Base-by-base conservation (phyloP, 306 rosid genomes). In the Cicer pinnatifidum region DNA sequence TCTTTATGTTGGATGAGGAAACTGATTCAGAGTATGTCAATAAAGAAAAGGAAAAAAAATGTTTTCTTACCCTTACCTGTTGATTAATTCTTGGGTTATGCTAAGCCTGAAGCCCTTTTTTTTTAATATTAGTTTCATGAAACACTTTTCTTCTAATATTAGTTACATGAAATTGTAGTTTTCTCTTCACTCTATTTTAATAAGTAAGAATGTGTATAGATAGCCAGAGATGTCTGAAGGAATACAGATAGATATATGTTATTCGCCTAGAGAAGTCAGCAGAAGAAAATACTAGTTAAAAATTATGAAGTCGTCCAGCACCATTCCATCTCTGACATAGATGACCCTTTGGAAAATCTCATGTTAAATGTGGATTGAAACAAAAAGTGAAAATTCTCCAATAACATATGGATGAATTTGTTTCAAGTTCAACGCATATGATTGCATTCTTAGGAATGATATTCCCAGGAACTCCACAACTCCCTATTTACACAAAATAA, bases 1-100 rank as follows among this genome's bases (percentile, higher is more conserved):
- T 94, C 90, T 86, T 80, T 81, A 91, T 94, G 97, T 89, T 94
- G 82, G 97, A 94, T 79, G 98, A 94, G 80, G 98, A 94, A 90
- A 94, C 98, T 68, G 95, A 94, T 86, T 80, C 96, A 20, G 96
- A 92, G 98, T 92, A 90, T 44, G 92, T 83, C 51, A 8, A 78
- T 16, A 16, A 33, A 43, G 33, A 4, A 67, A 43, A 72, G 60
- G 52, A 57, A 19, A 37, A 19, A 45, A 44, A 39, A 45, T 28
- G 44, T 52, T 53, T 53, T 61, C 71, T 57, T 38, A 38, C 51
- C n/a, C 13, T 39, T 60, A 43, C 38, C 12, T 47, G 57, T 33
- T 75, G 57, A 67, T 61, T 68, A 16, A 71, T 65, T 73, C 38
- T 68, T 72, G 35, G 38, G 58, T 72, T 67, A 40, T 43, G 62